These are phyloP conservation scores for Zoysia pacifica DNA, from an alignment of 176 grass and related monocot genomes.

Conservation along the genomic window DNA sequence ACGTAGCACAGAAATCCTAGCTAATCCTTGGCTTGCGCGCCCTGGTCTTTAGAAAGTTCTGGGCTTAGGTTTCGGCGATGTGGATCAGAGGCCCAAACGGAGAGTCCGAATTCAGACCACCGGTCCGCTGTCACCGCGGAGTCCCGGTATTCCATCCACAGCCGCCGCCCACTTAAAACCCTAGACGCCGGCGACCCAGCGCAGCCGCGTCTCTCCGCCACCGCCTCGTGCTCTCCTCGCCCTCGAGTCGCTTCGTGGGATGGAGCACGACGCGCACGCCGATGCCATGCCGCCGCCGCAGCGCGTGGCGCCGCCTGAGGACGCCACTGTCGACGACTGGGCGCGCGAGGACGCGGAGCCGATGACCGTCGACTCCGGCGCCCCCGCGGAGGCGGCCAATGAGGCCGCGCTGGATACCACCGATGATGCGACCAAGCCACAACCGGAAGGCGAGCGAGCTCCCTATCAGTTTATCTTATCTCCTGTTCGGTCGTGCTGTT, in stretches of 20 bases:
- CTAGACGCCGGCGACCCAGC: slow-evolving; percentile 22
- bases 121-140: neutral
- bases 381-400: neutral
- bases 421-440: slow-evolving; percentile 5
- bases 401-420: neutral
- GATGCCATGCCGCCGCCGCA: neutral
- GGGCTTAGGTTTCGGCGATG: no score
- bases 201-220: neutral
- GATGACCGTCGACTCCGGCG: slow-evolving; percentile 15
- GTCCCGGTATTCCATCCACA: neutral
- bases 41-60: no score
- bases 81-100: no score
- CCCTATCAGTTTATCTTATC: neutral
- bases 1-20: no score
- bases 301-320: neutral
- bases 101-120: no score
- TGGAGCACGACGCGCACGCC: slow-evolving; percentile 41
- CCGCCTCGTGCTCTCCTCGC: neutral
- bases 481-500: neutral
- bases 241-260: neutral
- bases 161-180: slow-evolving; percentile 29
- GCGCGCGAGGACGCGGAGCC: slow-evolving; percentile 59
- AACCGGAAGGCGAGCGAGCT: slow-evolving; percentile 33
- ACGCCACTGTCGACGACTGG: slow-evolving; percentile 56
- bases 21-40: no score